phyloP scores from a whole-genome alignment of 169 alveolate genomes.

The Eimeria falciformis region DNA sequence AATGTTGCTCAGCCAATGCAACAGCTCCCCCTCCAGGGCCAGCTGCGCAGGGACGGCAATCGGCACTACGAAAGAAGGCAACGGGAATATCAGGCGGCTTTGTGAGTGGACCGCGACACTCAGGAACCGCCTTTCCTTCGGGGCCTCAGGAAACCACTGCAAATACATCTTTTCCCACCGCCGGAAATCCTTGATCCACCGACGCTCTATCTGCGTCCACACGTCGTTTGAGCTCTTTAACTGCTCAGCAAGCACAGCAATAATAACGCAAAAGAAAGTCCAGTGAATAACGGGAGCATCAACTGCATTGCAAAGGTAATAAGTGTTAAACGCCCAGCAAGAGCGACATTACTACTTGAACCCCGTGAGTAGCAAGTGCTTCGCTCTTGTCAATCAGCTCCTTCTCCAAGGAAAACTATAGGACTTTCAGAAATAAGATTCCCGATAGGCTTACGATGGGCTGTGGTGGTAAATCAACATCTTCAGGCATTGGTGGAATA shows the following conservation, averaged over 20 bases:
- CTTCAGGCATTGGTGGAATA: constrained; percentile 83
- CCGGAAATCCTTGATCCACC: constrained; percentile 82
- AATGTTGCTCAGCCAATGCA: constrained; percentile 82
- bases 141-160: constrained; percentile 83
- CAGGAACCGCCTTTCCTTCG: constrained; percentile 54
- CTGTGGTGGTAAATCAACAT: constrained; percentile 82
- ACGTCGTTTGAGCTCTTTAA: constrained; percentile 75
- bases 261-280: too few relatives aligned
- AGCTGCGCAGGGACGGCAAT: constrained; percentile 82
- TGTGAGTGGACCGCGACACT: constrained; percentile 67
- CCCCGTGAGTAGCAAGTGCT: too few relatives aligned
- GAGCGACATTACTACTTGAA: too few relatives aligned
- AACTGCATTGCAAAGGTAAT: too few relatives aligned
- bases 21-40: constrained; percentile 79
- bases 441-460: constrained; percentile 37
- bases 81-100: constrained; percentile 72
- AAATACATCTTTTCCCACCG: constrained; percentile 79
- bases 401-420: too few relatives aligned
- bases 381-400: too few relatives aligned
- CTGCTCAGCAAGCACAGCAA: constrained; percentile 27
- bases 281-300: too few relatives aligned
- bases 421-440: too few relatives aligned
- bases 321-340: too few relatives aligned
- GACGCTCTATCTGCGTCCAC: constrained; percentile 81
- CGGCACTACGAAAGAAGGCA: constrained; percentile 82